phyloP scores from a whole-genome alignment of 2,329 filamentous ascomycete species.

The Pseudocercospora eumusae region DNA sequence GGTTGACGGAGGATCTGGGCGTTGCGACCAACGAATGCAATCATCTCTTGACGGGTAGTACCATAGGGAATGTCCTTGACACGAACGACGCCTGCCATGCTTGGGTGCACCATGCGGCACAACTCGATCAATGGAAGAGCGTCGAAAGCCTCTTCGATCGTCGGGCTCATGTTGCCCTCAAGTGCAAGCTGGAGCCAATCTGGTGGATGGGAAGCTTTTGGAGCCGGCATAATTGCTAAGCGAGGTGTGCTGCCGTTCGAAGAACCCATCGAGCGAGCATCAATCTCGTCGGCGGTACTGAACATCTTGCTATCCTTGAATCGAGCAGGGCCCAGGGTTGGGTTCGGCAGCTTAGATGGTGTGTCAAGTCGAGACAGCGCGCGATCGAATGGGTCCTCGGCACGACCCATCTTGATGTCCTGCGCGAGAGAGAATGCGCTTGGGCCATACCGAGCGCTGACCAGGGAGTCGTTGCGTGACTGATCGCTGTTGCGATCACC shows the following conservation, averaged over 20 bases:
- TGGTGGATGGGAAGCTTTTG: conserved; percentile 5
- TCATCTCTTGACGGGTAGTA: conserved; percentile 53
- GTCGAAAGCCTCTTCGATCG: conserved; percentile 33
- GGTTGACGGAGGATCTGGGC: conserved; percentile 50
- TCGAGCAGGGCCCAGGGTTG: conserved; percentile 30
- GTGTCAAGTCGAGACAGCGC: conserved; percentile 20
- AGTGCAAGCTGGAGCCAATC: conserved; percentile 26
- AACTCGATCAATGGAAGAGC: conserved; percentile 37
- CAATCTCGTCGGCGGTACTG: conserved; percentile 13
- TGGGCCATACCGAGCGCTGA: neutral
- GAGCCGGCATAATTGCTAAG: conserved; percentile 7
- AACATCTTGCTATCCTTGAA: conserved; percentile 30
- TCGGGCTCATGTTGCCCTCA: conserved; percentile 30
- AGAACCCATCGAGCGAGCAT: neutral
- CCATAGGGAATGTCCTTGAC: conserved; percentile 52
- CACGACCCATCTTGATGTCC: conserved; percentile 22
- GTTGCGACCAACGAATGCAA: conserved; percentile 50
- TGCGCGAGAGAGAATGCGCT: conserved; percentile 16
- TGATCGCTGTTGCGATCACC: conserved; percentile 4
- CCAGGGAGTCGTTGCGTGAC: conserved; percentile 4
- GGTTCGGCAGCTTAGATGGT: conserved; percentile 14
- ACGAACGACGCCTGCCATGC: conserved; percentile 33
- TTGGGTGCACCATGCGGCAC: conserved; percentile 41
- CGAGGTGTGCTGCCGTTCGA: neutral
- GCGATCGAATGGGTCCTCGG: conserved; percentile 27